Conservation (phyloP, 2,329 filamentous ascomycete species). For the Diplocarpon rosae region DNA sequence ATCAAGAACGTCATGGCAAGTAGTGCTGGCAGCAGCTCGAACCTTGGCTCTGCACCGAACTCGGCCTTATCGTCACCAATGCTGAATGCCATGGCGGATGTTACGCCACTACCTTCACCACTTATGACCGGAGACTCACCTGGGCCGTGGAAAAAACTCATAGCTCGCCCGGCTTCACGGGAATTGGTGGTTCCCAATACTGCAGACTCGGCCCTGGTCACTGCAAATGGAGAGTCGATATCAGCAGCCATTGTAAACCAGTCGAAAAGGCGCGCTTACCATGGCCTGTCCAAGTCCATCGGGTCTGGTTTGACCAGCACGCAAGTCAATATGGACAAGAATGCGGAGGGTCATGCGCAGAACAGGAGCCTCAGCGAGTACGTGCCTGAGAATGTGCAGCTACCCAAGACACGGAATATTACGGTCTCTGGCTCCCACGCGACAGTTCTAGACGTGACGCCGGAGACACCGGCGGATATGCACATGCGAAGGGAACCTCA, state of each 20-base stretch:
- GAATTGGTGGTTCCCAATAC: slow-evolving; percentile 32
- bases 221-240: slow-evolving; percentile 41
- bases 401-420: slow-evolving; percentile 57
- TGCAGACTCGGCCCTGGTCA: slow-evolving; percentile 38
- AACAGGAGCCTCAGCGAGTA: slow-evolving; percentile 89
- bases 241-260: slow-evolving; percentile 40
- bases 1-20: slow-evolving; percentile 43
- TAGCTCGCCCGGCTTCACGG: slow-evolving; percentile 36
- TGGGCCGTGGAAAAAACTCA: slow-evolving; percentile 51
- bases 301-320: slow-evolving; percentile 15
- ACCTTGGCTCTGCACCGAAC: slow-evolving; percentile 43
- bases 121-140: slow-evolving; percentile 54
- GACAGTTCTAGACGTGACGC: slow-evolving; percentile 31
- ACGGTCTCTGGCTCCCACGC: slow-evolving; percentile 56
- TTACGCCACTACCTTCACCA: slow-evolving; percentile 71
- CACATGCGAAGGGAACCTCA: slow-evolving; percentile 67
- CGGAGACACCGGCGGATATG: slow-evolving; percentile 39
- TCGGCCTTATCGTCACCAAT: slow-evolving; percentile 64
- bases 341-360: slow-evolving; percentile 40
- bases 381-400: slow-evolving; percentile 57
- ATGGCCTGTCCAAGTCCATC: slow-evolving; percentile 29
- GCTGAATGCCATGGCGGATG: slow-evolving; percentile 63
- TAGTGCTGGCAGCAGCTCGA: slow-evolving; percentile 32
- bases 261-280: slow-evolving; percentile 47
- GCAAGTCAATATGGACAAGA: slow-evolving; percentile 21